Evolutionary conservation across 1,284 basidiomycete species (phyloP).

Genomic region (Anthracocystis panici-leucophaei): DNA sequence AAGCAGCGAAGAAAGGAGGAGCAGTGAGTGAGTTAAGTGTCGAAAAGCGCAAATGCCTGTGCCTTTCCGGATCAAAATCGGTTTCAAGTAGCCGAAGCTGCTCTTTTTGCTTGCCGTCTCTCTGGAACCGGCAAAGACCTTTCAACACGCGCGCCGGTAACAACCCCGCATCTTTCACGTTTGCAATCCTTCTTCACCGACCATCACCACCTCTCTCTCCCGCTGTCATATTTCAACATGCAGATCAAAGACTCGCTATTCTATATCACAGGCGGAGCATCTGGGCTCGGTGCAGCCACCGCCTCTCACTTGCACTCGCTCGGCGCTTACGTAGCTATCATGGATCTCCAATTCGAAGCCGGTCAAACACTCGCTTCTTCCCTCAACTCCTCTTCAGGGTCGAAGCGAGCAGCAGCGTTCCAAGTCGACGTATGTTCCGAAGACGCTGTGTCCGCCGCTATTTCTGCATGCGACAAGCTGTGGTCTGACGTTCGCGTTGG

Average conservation of each 20-base stretch:
- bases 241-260: constrained; percentile 54
- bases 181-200: not conserved
- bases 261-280: constrained; percentile 65
- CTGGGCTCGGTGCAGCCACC: constrained; percentile 67
- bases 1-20: too few relatives aligned
- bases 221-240: constrained; percentile 35
- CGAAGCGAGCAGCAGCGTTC: constrained; percentile 42
- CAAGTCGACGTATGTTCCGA: constrained; percentile 66
- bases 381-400: constrained; percentile 26
- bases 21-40: too few relatives aligned
- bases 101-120: too few relatives aligned
- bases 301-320: constrained; percentile 40
- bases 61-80: too few relatives aligned
- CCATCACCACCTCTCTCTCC: too few relatives aligned
- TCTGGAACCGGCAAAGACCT: too few relatives aligned
- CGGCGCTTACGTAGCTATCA: constrained; percentile 61
- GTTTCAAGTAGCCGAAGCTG: too few relatives aligned
- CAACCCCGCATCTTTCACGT: too few relatives aligned
- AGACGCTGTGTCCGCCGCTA: constrained; percentile 56
- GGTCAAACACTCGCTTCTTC: constrained; percentile 32
- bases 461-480: constrained; percentile 46
- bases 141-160: too few relatives aligned
- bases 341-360: constrained; percentile 56
- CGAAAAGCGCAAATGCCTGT: too few relatives aligned
- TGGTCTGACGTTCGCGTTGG: constrained; percentile 60